Base-by-base conservation (phyloP, 345 rosid species). In the Clarkia xantiana region DNA sequence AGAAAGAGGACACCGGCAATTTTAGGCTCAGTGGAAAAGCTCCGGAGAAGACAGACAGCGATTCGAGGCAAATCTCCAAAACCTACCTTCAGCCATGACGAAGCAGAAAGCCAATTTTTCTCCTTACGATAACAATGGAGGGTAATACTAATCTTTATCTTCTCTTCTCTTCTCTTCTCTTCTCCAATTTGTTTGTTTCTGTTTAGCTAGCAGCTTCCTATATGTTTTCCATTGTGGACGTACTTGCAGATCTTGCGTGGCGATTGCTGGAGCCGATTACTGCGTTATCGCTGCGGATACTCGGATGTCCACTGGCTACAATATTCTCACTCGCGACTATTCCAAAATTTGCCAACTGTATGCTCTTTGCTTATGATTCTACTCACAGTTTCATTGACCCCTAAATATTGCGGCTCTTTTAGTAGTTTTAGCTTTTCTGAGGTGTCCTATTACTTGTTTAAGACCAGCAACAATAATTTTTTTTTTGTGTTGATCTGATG, bases 41-140 rank as follows among this genome's bases (percentile, higher is more conserved):
- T 29, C 7, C 36, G 50, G 50, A 14, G 15, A 18, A 34, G 13
- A 14, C 34, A 11, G 14, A 47, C 36, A 6, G 18, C 52, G 14
- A 17, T 16, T 38, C 3, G 12, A 9, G 52, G 7, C 25, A 17
- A 16, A 13, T 2, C 18, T 49, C 17, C 11, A 40, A 23, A 6
- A 22, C 12, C 18, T 8, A 44, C 19, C 23, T 12, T 17, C 18
- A 36, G 20, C 78, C 67, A 83, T 86, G 96, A 69, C 78, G 59
- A 81, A 81, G 82, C 90, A 90, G 56, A 89, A 76, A 10, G 74
- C 85, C 6, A 78, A 69, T 54, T 93, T 86, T 84, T 72, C 82
- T 56, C 96, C 96, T 1, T 93, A 93, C 66, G 99, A 93, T 59
- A 81, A 81, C 90, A 93, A 93, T 80, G 99, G 99, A 67, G 99